Percentiles rank a stretch among this genome's conserved stretches.
phyloP scores from a whole-genome alignment of 345 rosid species.

The Arabidopsis suecica region DNA sequence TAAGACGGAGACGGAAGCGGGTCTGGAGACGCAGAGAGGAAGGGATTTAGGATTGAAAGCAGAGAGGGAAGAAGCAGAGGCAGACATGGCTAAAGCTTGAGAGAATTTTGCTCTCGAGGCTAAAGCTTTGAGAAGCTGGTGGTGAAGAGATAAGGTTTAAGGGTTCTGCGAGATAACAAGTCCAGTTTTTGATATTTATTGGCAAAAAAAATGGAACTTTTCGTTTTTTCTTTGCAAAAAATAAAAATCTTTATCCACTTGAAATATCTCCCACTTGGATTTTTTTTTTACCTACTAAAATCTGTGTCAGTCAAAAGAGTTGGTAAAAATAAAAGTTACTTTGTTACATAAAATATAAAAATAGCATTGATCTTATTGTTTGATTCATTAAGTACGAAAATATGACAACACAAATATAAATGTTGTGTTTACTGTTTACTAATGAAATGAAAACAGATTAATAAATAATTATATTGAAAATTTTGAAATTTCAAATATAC shows the following conservation, averaged over 20 bases:
- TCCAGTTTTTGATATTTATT: constrained; percentile 37
- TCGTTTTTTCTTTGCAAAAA: neutral
- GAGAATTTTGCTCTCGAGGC: constrained; percentile 18
- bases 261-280: constrained; percentile 41
- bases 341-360: too few species aligned
- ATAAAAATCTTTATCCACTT: constrained; percentile 12
- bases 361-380: too few species aligned
- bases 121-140: constrained; percentile 27
- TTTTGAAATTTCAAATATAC: neutral
- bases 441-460: neutral
- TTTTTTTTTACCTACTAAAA: neutral
- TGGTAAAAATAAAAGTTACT: too few species aligned
- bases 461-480: neutral
- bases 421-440: neutral
- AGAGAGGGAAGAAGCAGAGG: constrained; percentile 65
- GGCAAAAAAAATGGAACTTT: neutral
- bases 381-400: too few species aligned
- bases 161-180: constrained; percentile 38
- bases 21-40: constrained; percentile 47
- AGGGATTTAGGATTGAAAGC: constrained; percentile 60
- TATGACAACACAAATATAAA: too few species aligned
- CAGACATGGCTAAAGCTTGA: constrained; percentile 59
- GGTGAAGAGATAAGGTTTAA: constrained; percentile 42
- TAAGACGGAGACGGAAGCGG: constrained; percentile 47
- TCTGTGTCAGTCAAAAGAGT: too few species aligned